Evolutionary conservation across 345 rosid genomes (phyloP).

Genomic region (Citrus reticulata): DNA sequence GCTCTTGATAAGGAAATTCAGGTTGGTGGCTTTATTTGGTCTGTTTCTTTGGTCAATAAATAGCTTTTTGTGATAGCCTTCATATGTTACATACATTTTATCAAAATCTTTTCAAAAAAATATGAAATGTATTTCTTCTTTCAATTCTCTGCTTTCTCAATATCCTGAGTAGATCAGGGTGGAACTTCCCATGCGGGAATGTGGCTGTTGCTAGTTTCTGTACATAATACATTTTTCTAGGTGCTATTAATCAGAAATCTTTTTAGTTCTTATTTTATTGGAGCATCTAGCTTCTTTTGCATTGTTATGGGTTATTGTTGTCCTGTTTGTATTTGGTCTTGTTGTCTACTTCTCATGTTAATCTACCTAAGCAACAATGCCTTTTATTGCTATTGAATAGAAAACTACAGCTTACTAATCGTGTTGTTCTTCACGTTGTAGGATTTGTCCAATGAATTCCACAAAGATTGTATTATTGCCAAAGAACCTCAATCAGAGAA

Average conservation of each 20-base stretch:
- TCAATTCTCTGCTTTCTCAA: background rate
- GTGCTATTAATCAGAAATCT: background rate
- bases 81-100: background rate
- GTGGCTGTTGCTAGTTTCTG: background rate
- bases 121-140: background rate
- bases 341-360: background rate
- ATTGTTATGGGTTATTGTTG: background rate
- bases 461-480: conserved; percentile 25
- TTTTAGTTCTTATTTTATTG: background rate
- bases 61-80: background rate
- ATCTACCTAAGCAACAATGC: background rate
- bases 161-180: background rate
- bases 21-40: conserved; percentile 42
- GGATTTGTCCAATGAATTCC: conserved; percentile 53
- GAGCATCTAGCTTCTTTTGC: background rate
- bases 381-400: background rate
- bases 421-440: conserved; percentile 29
- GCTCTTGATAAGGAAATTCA: conserved; percentile 54
- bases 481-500: conserved; percentile 28
- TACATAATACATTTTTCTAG: background rate
- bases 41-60: background rate
- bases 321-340: background rate
- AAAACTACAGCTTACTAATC: background rate
- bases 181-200: background rate
- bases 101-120: background rate